Percentiles rank a stretch among this genome's conserved stretches.
Evolutionary conservation across 176 grass and related monocot species (phyloP).

Genomic region (maize (Zea mays)): DNA sequence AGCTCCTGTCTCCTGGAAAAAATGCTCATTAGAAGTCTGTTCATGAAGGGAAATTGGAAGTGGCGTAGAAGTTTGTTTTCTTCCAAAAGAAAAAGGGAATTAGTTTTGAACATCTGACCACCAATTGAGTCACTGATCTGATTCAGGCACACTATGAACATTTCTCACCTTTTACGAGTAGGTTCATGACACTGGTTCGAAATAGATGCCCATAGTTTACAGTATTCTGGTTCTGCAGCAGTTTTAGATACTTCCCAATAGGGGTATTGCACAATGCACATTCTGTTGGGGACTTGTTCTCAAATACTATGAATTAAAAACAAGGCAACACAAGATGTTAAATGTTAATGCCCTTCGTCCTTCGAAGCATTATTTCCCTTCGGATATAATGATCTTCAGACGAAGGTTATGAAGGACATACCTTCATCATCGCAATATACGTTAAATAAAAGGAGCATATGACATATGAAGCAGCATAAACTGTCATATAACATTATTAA

Average conservation of each 20-base stretch:
- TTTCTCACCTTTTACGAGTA: neutral
- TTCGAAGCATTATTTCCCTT: too few species aligned
- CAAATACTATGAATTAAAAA: too few species aligned
- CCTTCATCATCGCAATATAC: too few species aligned
- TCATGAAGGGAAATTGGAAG: neutral
- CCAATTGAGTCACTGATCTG: neutral
- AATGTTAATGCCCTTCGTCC: too few species aligned
- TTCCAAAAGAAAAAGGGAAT: neutral
- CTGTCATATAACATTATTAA: too few species aligned
- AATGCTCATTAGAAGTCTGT: neutral
- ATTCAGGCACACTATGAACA: neutral
- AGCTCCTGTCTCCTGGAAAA: neutral
- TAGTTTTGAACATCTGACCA: neutral
- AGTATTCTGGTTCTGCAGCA: constrained; percentile 2
- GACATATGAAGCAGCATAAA: too few species aligned
- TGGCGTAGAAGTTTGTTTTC: neutral
- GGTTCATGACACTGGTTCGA: neutral
- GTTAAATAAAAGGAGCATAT: too few species aligned
- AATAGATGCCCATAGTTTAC: neutral
- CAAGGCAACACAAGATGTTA: too few species aligned
- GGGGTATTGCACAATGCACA: neutral
- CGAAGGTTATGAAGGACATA: too few species aligned
- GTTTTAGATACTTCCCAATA: neutral
- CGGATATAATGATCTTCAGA: too few species aligned
- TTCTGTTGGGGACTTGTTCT: too few species aligned